A percentile compares a stretch with the other conserved stretches of the same genome.
Evolutionary conservation across 768 basidiomycete genomes (phyloP).

Genomic region (Kondoa malvinella): DNA sequence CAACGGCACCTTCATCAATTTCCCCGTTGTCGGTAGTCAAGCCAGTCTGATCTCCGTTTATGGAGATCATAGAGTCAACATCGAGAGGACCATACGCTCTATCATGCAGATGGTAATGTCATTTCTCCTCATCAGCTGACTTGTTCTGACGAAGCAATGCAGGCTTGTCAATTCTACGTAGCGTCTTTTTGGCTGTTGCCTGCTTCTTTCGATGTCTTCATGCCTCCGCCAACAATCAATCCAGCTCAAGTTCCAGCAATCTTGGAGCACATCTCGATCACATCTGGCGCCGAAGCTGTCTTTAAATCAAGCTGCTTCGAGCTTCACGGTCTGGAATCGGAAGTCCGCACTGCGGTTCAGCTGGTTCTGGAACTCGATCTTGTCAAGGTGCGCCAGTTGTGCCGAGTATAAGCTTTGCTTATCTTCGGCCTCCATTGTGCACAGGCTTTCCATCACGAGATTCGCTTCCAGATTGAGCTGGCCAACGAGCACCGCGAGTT

Average conservation of each 20-base stretch:
- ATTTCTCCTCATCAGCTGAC: neutral
- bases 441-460: conserved; percentile 68
- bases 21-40: conserved; percentile 78
- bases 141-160: neutral
- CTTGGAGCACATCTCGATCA: conserved; percentile 67
- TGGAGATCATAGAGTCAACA: conserved; percentile 83
- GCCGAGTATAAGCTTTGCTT: neutral
- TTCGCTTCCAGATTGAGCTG: conserved; percentile 93
- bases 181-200: conserved; percentile 96
- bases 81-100: conserved; percentile 79
- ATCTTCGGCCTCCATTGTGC: conserved; percentile 34
- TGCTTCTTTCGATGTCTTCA: conserved; percentile 78
- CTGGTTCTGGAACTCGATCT: conserved; percentile 82
- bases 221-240: conserved; percentile 56
- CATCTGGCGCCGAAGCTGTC: conserved; percentile 80
- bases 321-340: conserved; percentile 80
- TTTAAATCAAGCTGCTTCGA: conserved; percentile 97
- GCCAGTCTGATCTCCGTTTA: conserved; percentile 84
- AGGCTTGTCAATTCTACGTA: conserved; percentile 90
- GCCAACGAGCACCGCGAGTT: conserved; percentile 97
- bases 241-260: conserved; percentile 64
- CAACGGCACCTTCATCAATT: conserved; percentile 87
- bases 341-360: conserved; percentile 67
- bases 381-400: conserved; percentile 47
- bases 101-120: conserved; percentile 79